phyloP scores from a whole-genome alignment of 371 early-diverging fungal species.

The Lichtheimia corymbifera region DNA sequence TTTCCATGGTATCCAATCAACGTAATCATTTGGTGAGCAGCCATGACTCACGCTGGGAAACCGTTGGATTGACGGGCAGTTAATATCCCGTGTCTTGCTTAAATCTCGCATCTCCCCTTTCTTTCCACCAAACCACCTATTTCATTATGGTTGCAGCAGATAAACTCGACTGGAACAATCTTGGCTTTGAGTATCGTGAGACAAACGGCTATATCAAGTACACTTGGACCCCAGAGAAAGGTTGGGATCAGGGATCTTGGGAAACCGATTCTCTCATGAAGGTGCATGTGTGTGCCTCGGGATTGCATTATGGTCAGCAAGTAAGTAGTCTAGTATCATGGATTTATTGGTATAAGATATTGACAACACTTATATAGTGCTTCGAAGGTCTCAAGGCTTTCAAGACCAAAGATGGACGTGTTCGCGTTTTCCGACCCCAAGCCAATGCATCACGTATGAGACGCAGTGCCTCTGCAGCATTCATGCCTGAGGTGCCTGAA shows the following conservation, averaged over 20 bases:
- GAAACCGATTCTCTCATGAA: constrained; percentile 50
- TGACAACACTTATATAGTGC: constrained; percentile 36
- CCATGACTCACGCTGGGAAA: no score
- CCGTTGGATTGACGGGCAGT: no score
- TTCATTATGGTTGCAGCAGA: constrained; percentile 2
- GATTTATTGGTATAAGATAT: not conserved
- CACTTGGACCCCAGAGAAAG: constrained; percentile 57
- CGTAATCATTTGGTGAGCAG: no score
- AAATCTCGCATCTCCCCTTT: not conserved
- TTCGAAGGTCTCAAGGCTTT: constrained; percentile 88
- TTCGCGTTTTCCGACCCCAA: constrained; percentile 77
- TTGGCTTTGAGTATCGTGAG: constrained; percentile 70
- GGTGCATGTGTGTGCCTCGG: constrained; percentile 61
- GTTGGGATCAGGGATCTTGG: constrained; percentile 68
- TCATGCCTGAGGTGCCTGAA: constrained; percentile 68
- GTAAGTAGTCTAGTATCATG: constrained; percentile 25
- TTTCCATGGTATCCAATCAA: no score
- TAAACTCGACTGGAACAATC: constrained; percentile 66
- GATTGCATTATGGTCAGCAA: constrained; percentile 76
- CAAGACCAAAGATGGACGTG: constrained; percentile 69
- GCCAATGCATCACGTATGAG: constrained; percentile 72
- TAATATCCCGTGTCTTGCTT: no score
- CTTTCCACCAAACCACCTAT: not conserved
- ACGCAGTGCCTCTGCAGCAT: constrained; percentile 54
- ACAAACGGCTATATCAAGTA: constrained; percentile 69